A percentile compares a stretch with the other conserved stretches of the same genome.
These are phyloP conservation scores for Lodderomyces elongisporus DNA, from an alignment of 1,139 yeast species.

Conservation along the genomic window DNA sequence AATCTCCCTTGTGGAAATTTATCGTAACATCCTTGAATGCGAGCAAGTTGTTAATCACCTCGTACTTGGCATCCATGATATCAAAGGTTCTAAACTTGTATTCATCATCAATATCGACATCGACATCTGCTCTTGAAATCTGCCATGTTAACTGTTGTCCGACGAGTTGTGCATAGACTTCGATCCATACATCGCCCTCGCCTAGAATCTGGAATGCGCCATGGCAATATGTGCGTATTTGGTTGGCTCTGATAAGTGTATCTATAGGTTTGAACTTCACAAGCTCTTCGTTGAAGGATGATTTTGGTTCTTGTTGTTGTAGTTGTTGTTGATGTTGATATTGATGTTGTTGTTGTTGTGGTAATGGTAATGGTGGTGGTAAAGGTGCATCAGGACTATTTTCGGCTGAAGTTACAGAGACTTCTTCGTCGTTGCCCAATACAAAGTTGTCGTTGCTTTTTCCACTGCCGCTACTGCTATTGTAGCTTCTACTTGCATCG, in stretches of 20 bases:
- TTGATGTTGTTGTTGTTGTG: too few relatives aligned
- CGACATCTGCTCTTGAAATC: conserved; percentile 22
- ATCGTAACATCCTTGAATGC: conserved; percentile 36
- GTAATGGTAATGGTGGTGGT: too few relatives aligned
- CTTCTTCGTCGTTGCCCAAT: conserved; percentile 6
- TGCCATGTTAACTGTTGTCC: conserved; percentile 53
- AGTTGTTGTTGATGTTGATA: too few relatives aligned
- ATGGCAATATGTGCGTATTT: conserved; percentile 32
- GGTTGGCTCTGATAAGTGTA: conserved; percentile 39
- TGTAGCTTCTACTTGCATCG: too few relatives aligned
- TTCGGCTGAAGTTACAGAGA: neutral
- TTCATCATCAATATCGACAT: conserved; percentile 25
- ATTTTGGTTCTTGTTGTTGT: too few relatives aligned
- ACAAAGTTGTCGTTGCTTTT: too few relatives aligned
- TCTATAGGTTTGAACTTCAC: conserved; percentile 38
- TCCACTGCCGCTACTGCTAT: too few relatives aligned
- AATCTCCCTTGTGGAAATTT: conserved; percentile 30
- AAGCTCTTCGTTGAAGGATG: too few relatives aligned
- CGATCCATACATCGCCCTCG: conserved; percentile 25
- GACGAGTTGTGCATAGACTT: conserved; percentile 42
- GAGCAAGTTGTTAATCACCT: conserved; percentile 18
- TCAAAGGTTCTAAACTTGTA: conserved; percentile 45
- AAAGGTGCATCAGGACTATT: neutral
- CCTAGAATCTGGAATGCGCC: conserved; percentile 26
- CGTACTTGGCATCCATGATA: conserved; percentile 41